phyloP scores from a whole-genome alignment of 2,329 filamentous ascomycete species.

The Cadophora sp. region DNA sequence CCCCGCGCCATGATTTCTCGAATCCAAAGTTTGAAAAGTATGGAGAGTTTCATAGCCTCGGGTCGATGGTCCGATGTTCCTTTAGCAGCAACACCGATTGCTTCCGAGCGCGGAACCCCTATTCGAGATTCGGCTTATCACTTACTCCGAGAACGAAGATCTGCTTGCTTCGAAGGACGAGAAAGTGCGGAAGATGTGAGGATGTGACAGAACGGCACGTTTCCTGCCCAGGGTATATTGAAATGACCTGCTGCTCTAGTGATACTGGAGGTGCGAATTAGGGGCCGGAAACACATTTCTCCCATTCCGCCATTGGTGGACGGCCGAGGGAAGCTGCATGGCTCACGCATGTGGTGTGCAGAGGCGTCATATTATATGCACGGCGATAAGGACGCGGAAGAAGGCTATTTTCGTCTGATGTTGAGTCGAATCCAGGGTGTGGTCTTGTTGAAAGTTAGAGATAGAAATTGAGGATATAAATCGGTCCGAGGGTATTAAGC shows the following conservation, averaged over 20 bases:
- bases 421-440: conserved; percentile 1
- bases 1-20: conserved; percentile 5
- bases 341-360: not conserved
- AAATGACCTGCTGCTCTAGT: conserved; percentile 1
- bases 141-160: not conserved
- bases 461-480: conserved; percentile 12
- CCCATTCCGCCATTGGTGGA: conserved; percentile 18
- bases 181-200: not conserved
- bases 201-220: no score
- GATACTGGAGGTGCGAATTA: conserved; percentile 10
- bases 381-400: conserved; percentile 26
- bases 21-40: conserved; percentile 4
- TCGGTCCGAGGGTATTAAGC: not conserved
- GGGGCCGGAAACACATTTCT: conserved; percentile 18
- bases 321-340: conserved; percentile 12
- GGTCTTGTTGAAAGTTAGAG: not conserved
- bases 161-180: not conserved
- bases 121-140: conserved; percentile 5
- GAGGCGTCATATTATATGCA: conserved; percentile 20
- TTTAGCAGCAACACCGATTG: conserved; percentile 3
- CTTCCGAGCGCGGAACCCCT: conserved; percentile 9
- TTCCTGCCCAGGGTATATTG: conserved; percentile 1
- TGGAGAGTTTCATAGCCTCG: conserved; percentile 7
- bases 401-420: conserved; percentile 13
- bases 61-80: conserved; percentile 11